These are phyloP conservation scores for Carpinus viminea DNA, from an alignment of 306 rosid genomes.

Conservation along the genomic window DNA sequence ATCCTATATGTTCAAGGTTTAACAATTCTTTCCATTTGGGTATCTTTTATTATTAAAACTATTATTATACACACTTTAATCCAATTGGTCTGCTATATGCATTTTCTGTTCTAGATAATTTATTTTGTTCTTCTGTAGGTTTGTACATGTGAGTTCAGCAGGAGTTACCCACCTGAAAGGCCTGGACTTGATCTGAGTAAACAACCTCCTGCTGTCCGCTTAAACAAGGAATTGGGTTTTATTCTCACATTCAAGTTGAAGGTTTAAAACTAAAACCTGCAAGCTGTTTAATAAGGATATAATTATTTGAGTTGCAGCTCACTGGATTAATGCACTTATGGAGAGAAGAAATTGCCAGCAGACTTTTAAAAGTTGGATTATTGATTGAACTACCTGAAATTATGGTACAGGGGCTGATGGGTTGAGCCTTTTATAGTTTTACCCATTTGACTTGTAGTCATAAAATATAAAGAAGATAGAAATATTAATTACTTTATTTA, in stretches of 20 bases:
- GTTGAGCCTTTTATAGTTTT: not conserved
- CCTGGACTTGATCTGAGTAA: constrained; percentile 94
- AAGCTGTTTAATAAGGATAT: constrained; percentile 11
- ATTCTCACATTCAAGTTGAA: constrained; percentile 85
- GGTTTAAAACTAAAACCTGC: constrained; percentile 47
- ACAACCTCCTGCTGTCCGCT: constrained; percentile 95
- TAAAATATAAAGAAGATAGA: not conserved
- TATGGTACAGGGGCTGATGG: not conserved
- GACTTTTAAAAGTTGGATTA: not conserved
- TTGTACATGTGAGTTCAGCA: constrained; percentile 90
- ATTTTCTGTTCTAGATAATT: constrained; percentile 4
- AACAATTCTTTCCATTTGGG: constrained; percentile 24
- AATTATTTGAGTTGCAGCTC: constrained; percentile 11
- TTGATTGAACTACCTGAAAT: not conserved
- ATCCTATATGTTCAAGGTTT: constrained; percentile 80
- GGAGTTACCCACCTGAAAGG: constrained; percentile 93
- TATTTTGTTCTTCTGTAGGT: constrained; percentile 47
- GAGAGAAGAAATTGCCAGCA: not conserved
- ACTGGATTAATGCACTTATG: constrained; percentile 1
- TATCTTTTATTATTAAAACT: not conserved
- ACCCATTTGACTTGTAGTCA: not conserved
- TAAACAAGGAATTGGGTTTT: constrained; percentile 83
- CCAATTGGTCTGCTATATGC: constrained; percentile 8
- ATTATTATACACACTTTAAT: not conserved
- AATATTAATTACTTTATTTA: not conserved